Evolutionary conservation across 768 basidiomycete species (phyloP).

Genomic region (Phylloporus arenicola): DNA sequence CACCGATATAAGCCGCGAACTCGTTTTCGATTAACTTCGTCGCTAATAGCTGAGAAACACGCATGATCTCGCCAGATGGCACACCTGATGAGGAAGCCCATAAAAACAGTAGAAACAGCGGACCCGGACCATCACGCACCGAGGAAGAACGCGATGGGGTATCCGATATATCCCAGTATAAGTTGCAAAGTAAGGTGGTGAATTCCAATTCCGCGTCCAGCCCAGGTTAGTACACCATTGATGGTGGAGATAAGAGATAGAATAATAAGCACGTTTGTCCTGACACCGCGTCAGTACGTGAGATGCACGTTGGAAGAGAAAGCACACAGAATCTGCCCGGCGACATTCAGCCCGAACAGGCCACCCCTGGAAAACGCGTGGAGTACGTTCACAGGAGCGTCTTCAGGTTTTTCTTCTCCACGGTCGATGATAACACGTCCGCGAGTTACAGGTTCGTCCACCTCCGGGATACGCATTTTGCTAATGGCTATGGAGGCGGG

Average conservation of each 20-base stretch:
- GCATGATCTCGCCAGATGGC: constrained; percentile 74
- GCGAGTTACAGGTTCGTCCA: constrained; percentile 80
- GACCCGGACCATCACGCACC: constrained; percentile 23
- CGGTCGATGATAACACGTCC: constrained; percentile 77
- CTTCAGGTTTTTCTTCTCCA: constrained; percentile 51
- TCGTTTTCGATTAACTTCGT: constrained; percentile 87
- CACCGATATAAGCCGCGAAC: constrained; percentile 65
- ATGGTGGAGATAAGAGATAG: constrained; percentile 75
- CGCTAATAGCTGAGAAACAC: constrained; percentile 74
- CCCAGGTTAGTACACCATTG: constrained; percentile 85
- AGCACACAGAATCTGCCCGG: constrained; percentile 77
- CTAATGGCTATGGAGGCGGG: constrained; percentile 91
- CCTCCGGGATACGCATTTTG: constrained; percentile 81
- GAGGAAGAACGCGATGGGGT: constrained; percentile 79
- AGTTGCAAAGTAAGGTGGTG: constrained; percentile 78
- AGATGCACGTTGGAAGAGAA: neutral
- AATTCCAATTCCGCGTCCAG: constrained; percentile 82
- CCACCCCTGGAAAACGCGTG: constrained; percentile 89
- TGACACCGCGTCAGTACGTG: constrained; percentile 23
- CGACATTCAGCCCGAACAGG: constrained; percentile 77
- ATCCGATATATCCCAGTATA: constrained; percentile 81
- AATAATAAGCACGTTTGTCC: constrained; percentile 81
- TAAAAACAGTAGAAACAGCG: neutral
- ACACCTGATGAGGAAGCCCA: constrained; percentile 42
- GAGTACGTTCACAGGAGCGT: constrained; percentile 67